These are phyloP conservation scores for Ophiostoma fasciatum DNA, from an alignment of 2,329 filamentous ascomycete genomes.

Conservation along the genomic window DNA sequence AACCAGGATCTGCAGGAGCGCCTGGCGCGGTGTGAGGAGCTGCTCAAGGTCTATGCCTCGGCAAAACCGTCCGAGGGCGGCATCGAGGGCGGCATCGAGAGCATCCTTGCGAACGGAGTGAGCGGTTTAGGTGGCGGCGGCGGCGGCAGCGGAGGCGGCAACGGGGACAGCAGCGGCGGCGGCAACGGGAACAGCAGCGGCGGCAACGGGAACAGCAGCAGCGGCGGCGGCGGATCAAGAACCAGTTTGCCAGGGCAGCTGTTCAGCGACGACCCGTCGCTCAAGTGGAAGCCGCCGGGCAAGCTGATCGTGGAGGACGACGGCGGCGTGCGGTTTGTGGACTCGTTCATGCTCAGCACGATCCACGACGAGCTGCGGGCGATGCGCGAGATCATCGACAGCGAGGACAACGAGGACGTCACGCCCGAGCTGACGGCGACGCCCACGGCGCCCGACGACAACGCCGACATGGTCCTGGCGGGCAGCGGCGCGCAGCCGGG, in stretches of 20 bases:
- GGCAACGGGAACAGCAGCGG: too few relatives aligned
- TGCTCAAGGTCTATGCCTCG: slow-evolving; percentile 41
- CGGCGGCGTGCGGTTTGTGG: slow-evolving; percentile 40
- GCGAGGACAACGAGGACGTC: slow-evolving; percentile 31
- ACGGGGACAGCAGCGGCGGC: too few relatives aligned
- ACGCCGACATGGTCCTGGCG: slow-evolving; percentile 34
- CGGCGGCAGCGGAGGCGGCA: too few relatives aligned
- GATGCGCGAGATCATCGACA: slow-evolving; percentile 44
- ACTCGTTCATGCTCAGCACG: slow-evolving; percentile 37
- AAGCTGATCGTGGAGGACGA: slow-evolving; percentile 42
- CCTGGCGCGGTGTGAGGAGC: slow-evolving; percentile 41
- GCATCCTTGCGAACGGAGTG: too few relatives aligned
- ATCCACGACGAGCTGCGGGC: slow-evolving; percentile 44
- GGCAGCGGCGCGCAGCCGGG: background rate
- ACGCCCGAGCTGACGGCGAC: slow-evolving; percentile 25
- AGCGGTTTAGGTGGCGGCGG: too few relatives aligned
- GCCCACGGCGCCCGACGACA: slow-evolving; percentile 31
- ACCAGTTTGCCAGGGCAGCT: too few relatives aligned
- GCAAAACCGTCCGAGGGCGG: too few relatives aligned
- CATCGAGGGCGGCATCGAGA: too few relatives aligned
- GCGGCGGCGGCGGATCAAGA: too few relatives aligned
- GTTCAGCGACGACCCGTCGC: slow-evolving; percentile 17
- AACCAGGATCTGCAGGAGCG: slow-evolving; percentile 49
- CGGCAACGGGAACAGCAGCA: too few relatives aligned
- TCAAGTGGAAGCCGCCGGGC: slow-evolving; percentile 30